Conservation (phyloP, 148 eudicot genomes). For the Vaccinium darrowii region DNA sequence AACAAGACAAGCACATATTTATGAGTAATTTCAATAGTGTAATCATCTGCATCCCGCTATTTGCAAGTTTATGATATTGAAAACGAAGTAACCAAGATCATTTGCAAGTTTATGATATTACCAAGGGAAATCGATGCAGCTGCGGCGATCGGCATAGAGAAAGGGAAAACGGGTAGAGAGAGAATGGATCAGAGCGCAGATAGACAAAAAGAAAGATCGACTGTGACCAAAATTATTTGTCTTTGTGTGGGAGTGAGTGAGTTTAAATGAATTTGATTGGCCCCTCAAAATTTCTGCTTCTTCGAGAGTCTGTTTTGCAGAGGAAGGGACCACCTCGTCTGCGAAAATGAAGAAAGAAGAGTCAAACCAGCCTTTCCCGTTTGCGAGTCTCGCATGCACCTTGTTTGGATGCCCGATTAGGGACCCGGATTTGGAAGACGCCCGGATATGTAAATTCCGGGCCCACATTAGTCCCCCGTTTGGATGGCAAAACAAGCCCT, state of each 20-base stretch:
- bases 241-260: neutral
- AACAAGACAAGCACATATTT: neutral
- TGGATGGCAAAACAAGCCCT: too few relatives aligned
- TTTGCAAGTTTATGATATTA: neutral
- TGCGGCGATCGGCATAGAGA: constrained; percentile 2
- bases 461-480: too few relatives aligned
- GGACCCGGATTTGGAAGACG: too few relatives aligned
- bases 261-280: neutral
- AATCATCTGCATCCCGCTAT: neutral
- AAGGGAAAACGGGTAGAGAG: neutral
- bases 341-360: neutral
- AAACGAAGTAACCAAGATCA: neutral
- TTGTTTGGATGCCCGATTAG: too few relatives aligned
- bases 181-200: constrained; percentile 5
- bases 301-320: neutral
- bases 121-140: constrained; percentile 1
- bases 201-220: neutral
- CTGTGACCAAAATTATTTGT: neutral
- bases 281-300: neutral
- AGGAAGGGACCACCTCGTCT: neutral
- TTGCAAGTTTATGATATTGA: neutral
- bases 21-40: neutral
- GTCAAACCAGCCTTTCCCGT: too few relatives aligned
- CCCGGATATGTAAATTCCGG: too few relatives aligned
- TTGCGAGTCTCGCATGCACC: too few relatives aligned